Percentiles rank a stretch among this genome's conserved stretches.
These are phyloP conservation scores for Bipolaris bicolor DNA, from an alignment of 2,329 filamentous ascomycete genomes.

Conservation along the genomic window DNA sequence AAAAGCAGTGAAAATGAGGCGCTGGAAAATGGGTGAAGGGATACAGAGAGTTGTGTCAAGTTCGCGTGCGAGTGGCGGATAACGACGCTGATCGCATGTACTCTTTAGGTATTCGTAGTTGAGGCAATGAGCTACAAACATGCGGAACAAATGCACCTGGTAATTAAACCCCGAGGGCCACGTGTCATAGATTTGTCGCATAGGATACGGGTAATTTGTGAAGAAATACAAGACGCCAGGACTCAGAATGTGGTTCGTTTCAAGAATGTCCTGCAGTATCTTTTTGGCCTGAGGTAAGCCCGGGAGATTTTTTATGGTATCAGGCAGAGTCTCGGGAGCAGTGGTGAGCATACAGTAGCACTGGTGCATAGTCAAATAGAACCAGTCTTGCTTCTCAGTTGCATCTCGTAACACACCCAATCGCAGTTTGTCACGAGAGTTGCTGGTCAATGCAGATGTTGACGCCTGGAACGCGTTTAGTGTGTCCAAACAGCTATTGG, in stretches of 20 bases:
- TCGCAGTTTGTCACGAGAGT: constrained; percentile 18
- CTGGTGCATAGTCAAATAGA: constrained; percentile 41
- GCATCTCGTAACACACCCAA: constrained; percentile 46
- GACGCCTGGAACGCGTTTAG: constrained; percentile 15
- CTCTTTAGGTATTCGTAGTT: constrained; percentile 17
- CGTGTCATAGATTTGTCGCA: constrained; percentile 33
- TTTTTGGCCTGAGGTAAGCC: constrained; percentile 37
- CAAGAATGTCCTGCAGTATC: constrained; percentile 54
- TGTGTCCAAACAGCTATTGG: constrained; percentile 10
- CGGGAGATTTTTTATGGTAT: constrained; percentile 46
- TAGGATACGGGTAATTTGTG: constrained; percentile 54
- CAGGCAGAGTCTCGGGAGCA: constrained; percentile 46
- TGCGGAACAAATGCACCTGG: constrained; percentile 40
- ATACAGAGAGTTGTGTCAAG: constrained; percentile 57
- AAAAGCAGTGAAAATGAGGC: constrained; percentile 60
- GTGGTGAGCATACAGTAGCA: constrained; percentile 37
- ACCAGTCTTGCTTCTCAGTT: constrained; percentile 34
- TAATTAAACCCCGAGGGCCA: constrained; percentile 36
- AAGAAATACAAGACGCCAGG: constrained; percentile 53
- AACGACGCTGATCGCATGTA: constrained; percentile 37
- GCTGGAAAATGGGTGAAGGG: constrained; percentile 59
- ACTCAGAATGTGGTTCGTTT: constrained; percentile 53
- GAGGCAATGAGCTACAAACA: constrained; percentile 52
- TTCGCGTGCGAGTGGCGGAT: constrained; percentile 65
- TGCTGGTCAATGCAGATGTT: background rate